Conservation (phyloP, 116 monocot species). For the Thalassia testudinum region DNA sequence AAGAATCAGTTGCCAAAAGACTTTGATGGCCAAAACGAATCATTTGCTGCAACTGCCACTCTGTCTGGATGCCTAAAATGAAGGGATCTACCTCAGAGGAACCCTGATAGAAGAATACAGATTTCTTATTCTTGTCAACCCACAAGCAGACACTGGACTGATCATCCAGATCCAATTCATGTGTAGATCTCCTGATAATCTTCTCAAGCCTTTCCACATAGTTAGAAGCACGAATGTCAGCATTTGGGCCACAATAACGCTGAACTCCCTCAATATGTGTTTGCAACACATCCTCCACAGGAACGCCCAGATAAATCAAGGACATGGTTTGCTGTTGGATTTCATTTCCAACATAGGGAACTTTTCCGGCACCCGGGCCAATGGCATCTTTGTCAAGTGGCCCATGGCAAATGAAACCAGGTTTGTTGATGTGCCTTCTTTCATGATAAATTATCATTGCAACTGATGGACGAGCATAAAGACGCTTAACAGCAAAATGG, state of each 20-base stretch:
- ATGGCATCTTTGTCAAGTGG: too few relatives aligned
- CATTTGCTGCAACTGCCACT: slow-evolving; percentile 95
- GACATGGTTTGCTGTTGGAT: slow-evolving; percentile 94
- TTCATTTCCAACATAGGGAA: slow-evolving; percentile 60
- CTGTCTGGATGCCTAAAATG: too few relatives aligned
- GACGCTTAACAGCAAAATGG: slow-evolving; percentile 73
- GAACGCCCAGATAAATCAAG: too few relatives aligned
- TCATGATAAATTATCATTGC: too few relatives aligned
- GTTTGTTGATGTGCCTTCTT: slow-evolving; percentile 88
- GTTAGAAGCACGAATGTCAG: slow-evolving; percentile 63
- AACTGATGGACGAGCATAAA: too few relatives aligned
- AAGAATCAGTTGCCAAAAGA: too few relatives aligned
- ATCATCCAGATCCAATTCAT: slow-evolving; percentile 93
- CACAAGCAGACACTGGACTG: slow-evolving; percentile 77
- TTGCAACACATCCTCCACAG: too few relatives aligned
- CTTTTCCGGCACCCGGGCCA: too few relatives aligned
- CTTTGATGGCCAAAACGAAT: slow-evolving; percentile 87
- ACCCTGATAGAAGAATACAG: slow-evolving; percentile 89
- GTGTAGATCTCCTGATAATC: slow-evolving; percentile 86
- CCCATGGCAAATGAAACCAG: slow-evolving; percentile 84
- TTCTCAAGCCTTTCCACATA: slow-evolving; percentile 92
- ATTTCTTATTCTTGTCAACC: too few relatives aligned
- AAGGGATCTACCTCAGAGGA: slow-evolving; percentile 77
- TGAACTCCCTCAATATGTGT: too few relatives aligned
- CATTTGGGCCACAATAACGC: too few relatives aligned